A percentile compares a stretch with the other conserved stretches of the same genome.
phyloP scores from a whole-genome alignment of 1,139 yeast species.

The Debaryomyces nepalensis region DNA sequence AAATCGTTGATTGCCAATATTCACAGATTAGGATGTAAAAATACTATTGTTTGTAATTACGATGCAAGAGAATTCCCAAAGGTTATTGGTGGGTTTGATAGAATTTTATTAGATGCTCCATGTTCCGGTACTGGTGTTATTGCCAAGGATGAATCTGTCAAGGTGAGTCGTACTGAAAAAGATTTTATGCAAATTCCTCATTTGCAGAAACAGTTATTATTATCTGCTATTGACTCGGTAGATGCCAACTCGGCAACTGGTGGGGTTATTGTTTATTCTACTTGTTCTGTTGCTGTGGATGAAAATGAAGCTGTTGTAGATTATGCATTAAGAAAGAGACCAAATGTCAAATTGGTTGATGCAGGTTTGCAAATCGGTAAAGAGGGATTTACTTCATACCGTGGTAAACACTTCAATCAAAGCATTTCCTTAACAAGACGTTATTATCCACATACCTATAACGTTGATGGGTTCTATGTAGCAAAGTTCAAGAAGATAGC shows the following conservation, averaged over 20 bases:
- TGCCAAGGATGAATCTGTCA: slow-evolving; percentile 95
- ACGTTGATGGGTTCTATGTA: slow-evolving; percentile 97
- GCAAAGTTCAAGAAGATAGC: slow-evolving; percentile 95
- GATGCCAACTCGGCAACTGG: slow-evolving; percentile 92
- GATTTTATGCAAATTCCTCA: slow-evolving; percentile 97
- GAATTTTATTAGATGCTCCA: slow-evolving; percentile 95
- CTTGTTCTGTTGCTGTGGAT: slow-evolving; percentile 98
- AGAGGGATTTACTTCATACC: slow-evolving; percentile 89
- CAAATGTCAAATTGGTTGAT: slow-evolving; percentile 93
- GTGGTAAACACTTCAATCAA: slow-evolving; percentile 90
- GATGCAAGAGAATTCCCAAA: slow-evolving; percentile 99
- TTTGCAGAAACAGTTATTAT: slow-evolving; percentile 87
- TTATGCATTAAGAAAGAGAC: slow-evolving; percentile 94
- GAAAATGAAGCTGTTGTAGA: slow-evolving; percentile 99
- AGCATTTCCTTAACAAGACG: slow-evolving; percentile 83
- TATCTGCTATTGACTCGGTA: slow-evolving; percentile 96
- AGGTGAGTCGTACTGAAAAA: slow-evolving; percentile 90
- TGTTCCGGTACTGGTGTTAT: slow-evolving; percentile 99
- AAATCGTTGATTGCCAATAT: slow-evolving; percentile 96
- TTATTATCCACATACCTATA: slow-evolving; percentile 97
- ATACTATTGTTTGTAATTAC: slow-evolving; percentile 94
- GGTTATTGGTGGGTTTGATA: slow-evolving; percentile 97
- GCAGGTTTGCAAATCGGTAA: slow-evolving; percentile 94
- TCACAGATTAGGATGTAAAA: slow-evolving; percentile 95
- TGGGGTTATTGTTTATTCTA: slow-evolving; percentile 93